phyloP scores from a whole-genome alignment of 2,329 filamentous ascomycete species.

The Penicillium sp. region DNA sequence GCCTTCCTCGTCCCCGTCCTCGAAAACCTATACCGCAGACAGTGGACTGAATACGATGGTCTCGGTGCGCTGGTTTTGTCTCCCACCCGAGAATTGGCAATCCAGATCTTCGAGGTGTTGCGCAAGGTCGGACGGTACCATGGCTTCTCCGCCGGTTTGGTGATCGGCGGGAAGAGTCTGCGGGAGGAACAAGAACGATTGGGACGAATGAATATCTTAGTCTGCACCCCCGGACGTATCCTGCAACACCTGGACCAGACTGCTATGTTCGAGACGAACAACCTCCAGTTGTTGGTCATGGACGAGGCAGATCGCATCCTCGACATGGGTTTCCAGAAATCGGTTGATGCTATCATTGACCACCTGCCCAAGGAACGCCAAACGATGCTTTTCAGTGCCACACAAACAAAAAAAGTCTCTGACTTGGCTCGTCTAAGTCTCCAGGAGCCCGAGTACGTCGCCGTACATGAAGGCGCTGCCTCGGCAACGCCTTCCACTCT shows the following conservation, averaged over 20 bases:
- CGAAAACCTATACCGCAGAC: constrained; percentile 85
- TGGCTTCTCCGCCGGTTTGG: constrained; percentile 85
- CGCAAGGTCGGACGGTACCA: constrained; percentile 88
- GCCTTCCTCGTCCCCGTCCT: constrained; percentile 90
- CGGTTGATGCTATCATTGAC: constrained; percentile 89
- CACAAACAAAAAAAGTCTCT: constrained; percentile 91
- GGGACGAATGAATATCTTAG: constrained; percentile 92
- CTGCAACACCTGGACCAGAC: constrained; percentile 96
- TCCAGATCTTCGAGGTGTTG: constrained; percentile 95
- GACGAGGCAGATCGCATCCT: constrained; percentile 97
- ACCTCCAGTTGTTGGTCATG: constrained; percentile 87
- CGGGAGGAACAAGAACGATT: constrained; percentile 85
- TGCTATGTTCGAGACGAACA: constrained; percentile 83
- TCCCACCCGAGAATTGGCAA: constrained; percentile 90
- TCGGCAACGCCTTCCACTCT: constrained; percentile 81
- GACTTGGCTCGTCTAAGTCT: constrained; percentile 88
- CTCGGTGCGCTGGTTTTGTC: constrained; percentile 91
- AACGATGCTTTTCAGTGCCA: constrained; percentile 93
- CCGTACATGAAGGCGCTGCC: constrained; percentile 82
- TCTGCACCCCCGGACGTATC: constrained; percentile 93
- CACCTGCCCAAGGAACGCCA: constrained; percentile 85
- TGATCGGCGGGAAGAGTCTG: constrained; percentile 91
- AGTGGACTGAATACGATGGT: constrained; percentile 90
- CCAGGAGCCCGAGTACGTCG: constrained; percentile 89
- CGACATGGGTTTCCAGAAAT: constrained; percentile 93